These are phyloP conservation scores for Gaeumannomyces tritici DNA, from an alignment of 2,329 filamentous ascomycete genomes.

Conservation along the genomic window DNA sequence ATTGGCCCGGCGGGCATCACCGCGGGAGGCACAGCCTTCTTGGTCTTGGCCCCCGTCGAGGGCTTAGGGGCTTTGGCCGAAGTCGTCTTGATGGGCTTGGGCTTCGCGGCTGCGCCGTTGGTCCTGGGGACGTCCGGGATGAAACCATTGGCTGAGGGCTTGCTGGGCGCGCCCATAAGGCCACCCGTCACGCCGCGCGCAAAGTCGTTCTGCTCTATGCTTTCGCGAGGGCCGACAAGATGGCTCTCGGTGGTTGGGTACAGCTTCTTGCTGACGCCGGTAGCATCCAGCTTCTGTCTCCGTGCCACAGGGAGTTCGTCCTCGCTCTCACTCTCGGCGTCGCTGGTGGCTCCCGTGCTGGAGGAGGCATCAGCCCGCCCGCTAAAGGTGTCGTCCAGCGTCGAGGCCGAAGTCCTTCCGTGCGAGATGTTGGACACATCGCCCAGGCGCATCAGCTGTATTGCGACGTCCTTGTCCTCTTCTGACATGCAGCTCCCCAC, in stretches of 20 bases:
- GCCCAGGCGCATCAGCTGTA: slow-evolving; percentile 92
- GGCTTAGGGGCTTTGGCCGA: slow-evolving; percentile 40
- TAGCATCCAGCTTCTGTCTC: slow-evolving; percentile 43
- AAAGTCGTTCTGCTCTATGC: slow-evolving; percentile 44
- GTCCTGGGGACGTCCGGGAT: slow-evolving; percentile 22
- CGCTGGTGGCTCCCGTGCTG: slow-evolving; percentile 76
- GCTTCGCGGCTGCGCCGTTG: slow-evolving; percentile 30
- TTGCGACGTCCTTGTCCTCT: slow-evolving; percentile 84
- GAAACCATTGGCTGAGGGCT: slow-evolving; percentile 10
- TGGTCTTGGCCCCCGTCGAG: slow-evolving; percentile 21
- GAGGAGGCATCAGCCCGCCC: slow-evolving; percentile 78
- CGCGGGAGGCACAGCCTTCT: slow-evolving; percentile 38
- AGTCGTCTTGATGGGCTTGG: slow-evolving; percentile 26
- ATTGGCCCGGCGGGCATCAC: slow-evolving; percentile 36
- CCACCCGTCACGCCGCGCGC: slow-evolving; percentile 27
- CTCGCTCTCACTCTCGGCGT: slow-evolving; percentile 61
- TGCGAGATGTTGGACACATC: slow-evolving; percentile 91
- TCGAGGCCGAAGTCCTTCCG: slow-evolving; percentile 86
- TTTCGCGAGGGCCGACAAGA: slow-evolving; percentile 32
- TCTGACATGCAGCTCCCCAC: slow-evolving; percentile 95
- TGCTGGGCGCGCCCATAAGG: slow-evolving; percentile 30
- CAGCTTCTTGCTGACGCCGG: slow-evolving; percentile 33
- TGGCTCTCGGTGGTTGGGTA: slow-evolving; percentile 43
- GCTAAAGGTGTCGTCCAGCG: slow-evolving; percentile 86
- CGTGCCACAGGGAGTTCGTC: slow-evolving; percentile 49